Evolutionary conservation across 2,329 filamentous ascomycete genomes (phyloP), one percentile per base, ranked within the genome.

Genomic region (Alternaria panax): DNA sequence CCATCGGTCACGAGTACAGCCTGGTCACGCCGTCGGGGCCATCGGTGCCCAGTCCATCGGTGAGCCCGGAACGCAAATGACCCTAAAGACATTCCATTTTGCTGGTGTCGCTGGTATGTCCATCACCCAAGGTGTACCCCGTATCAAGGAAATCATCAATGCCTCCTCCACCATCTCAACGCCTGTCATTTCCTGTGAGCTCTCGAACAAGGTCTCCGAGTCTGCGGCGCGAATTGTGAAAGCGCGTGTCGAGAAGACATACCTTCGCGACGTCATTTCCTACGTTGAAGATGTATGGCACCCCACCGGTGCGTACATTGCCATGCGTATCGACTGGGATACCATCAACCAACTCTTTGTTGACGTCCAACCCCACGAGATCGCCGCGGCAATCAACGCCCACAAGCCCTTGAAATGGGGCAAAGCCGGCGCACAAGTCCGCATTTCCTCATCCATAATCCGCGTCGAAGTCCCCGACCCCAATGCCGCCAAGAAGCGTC

Each of bases 71-170:
- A 99, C 95, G 0, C 95, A 99, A 79, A 99, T 99, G 95, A 99
- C 95, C 1, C 82, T 99, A 65, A 98, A 98, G 82, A 98, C 95
- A 75, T 98, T 98, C 88, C 95, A 98, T 90, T 99, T 99, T 83
- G 95, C 95, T 75, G 95, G 95, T 91, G 95, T 99, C 65, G 95
- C 95, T 42, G 94, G 94, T 78, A 98, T 99, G 95, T 97, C 92
- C 85, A 97, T 99, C 75, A 99, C 95, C 0, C 92, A 97, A 75
- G 95, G 95, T 91, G 95, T 99, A 7, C 95, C 95, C 1, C 94
- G 95, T 89, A 99, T 99, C 83, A 99, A 99, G 81, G 95, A 99
- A 84, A 99, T 99, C 68, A 99, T 99, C 88, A 99, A 99, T 80
- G 95, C 95, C 6, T 97, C 93, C 8, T 96, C 93, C 77, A 83